Base-by-base conservation (phyloP, 768 basidiomycete species). In the Tricholoma terreum region DNA sequence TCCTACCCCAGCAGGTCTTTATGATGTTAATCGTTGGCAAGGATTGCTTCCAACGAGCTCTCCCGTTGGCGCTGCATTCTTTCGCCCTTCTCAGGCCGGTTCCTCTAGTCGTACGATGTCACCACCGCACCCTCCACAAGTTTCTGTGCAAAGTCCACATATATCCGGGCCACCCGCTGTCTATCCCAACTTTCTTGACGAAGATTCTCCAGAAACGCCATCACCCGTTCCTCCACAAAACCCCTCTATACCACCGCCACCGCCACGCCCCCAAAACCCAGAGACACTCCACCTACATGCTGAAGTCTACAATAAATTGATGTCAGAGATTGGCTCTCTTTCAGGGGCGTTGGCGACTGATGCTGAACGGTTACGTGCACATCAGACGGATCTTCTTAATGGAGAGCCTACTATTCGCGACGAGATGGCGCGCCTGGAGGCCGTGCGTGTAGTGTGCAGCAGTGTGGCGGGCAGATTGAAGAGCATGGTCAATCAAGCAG, bases 351-450 rank as follows among this genome's bases (percentile, higher is more conserved):
- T 90, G 66, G 72, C 77, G 53, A 71, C 83, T 57, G 88, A 92
- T 69, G 77, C 84, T 52, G 87, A 92, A 69, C 82, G 88, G 46
- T 77, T 97, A 55, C 85, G 88, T 42, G 84, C 89, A 43, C 85
- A 94, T 61, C 89, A 92, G 65, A 73, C 83, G 38, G 94, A 98
- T 75, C 84, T 98, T 62, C 82, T 89, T 48, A 82, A 87, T 57
- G 97, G 95, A 3, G 90, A 89, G 70, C 94, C 96, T 43, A 96
- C 96, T 9, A 91, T 99, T 60, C 84, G 86, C 52, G 97, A 99
- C 74, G 97, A 99, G 76, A 96, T 94, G 91, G 90, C 86, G 2
- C 82, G 97, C 14, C 78, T 99, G 36, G 90, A 92, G 74, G 96
- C 95, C 19, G 97, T 99, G 22, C 79, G 87, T 55, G 90, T 90